A percentile compares a stretch with the other conserved stretches of the same genome.
These are phyloP conservation scores for Salvia splendens DNA, from an alignment of 257 asterid genomes.

Conservation along the genomic window DNA sequence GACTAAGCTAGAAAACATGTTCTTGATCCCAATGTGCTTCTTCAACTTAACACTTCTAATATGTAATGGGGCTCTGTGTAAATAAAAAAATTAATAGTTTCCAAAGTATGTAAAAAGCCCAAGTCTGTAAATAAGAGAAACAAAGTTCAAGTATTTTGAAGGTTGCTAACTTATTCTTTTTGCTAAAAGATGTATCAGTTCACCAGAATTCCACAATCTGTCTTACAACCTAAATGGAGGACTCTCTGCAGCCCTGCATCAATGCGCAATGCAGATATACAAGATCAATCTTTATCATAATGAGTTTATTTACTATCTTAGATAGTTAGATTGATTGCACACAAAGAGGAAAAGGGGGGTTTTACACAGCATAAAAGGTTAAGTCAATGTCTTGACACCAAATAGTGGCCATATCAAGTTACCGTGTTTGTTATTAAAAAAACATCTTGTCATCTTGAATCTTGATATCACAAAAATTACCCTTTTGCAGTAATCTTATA, in stretches of 20 bases:
- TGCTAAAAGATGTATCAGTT: not conserved
- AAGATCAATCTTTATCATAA: not conserved
- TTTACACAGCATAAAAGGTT: not conserved
- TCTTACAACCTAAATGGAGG: not conserved
- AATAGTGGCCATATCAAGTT: not conserved
- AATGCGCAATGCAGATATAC: not conserved
- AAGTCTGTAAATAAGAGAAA: not conserved
- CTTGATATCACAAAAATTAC: too few relatives aligned
- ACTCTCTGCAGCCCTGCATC: constrained; percentile 12
- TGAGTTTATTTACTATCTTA: not conserved
- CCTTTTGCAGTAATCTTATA: not conserved
- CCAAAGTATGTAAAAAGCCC: not conserved
- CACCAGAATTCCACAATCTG: constrained; percentile 7
- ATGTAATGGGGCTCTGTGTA: constrained; percentile 6
- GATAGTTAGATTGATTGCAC: not conserved
- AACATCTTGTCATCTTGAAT: too few relatives aligned
- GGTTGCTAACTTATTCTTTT: constrained; percentile 1
- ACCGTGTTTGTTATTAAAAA: not conserved
- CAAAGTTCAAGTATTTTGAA: not conserved
- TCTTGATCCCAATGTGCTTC: constrained; percentile 8
- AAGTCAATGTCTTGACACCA: not conserved
- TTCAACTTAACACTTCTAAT: not conserved
- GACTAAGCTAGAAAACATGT: not conserved
- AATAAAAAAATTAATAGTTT: not conserved
- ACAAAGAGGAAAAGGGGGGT: not conserved